Conservation (phyloP, 2,329 filamentous ascomycete species). For the Apiospora aurea region DNA sequence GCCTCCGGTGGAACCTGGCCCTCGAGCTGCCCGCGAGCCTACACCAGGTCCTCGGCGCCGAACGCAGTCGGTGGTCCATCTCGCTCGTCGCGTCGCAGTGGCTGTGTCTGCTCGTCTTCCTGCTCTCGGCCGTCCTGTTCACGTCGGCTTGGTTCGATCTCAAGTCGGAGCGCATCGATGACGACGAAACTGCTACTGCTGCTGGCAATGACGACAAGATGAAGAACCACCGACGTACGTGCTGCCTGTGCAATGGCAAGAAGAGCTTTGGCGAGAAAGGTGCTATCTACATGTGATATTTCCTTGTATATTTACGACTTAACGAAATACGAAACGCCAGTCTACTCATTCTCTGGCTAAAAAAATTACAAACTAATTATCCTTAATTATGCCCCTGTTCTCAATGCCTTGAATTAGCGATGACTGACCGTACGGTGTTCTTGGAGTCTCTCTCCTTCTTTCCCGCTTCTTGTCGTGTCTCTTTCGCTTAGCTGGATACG, state of each 20-base stretch:
- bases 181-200: not conserved
- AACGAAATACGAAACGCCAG: not conserved
- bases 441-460: not conserved
- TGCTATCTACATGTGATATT: not conserved
- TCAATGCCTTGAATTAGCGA: not conserved
- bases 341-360: not conserved
- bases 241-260: not conserved
- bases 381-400: too few relatives aligned
- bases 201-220: not conserved
- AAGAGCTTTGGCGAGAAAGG: constrained; percentile 8
- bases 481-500: not conserved
- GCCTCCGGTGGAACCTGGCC: constrained; percentile 8
- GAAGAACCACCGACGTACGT: not conserved
- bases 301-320: not conserved
- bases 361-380: not conserved
- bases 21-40: constrained; percentile 1
- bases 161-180: constrained; percentile 1
- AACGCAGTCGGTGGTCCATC: not conserved
- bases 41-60: not conserved
- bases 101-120: not conserved
- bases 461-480: not conserved
- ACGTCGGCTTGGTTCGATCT: constrained; percentile 18
- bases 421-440: not conserved
- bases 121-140: constrained; percentile 19
- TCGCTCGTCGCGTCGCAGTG: constrained; percentile 20